These are phyloP conservation scores for Boletus sp. DNA, from an alignment of 768 basidiomycete genomes.

Conservation along the genomic window DNA sequence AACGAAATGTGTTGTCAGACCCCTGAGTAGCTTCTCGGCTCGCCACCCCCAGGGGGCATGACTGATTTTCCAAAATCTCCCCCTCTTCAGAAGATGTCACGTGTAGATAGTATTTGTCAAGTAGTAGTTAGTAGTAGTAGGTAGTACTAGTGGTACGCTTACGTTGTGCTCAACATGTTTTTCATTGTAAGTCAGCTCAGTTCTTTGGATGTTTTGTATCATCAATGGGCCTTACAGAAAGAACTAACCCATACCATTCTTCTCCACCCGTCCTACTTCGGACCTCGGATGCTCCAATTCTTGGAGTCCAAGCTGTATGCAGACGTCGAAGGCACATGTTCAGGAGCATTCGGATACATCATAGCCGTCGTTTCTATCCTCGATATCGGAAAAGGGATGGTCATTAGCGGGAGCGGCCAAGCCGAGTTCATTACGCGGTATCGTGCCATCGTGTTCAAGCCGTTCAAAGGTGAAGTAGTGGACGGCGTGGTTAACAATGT, in stretches of 20 bases:
- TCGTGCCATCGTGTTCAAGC: constrained; percentile 97
- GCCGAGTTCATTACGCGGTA: constrained; percentile 95
- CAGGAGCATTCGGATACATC: constrained; percentile 92
- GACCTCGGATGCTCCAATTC: constrained; percentile 91
- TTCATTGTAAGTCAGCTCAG: constrained; percentile 57
- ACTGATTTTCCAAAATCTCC: too few species aligned
- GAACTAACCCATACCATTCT: constrained; percentile 95
- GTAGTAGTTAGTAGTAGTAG: too few species aligned
- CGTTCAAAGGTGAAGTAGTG: constrained; percentile 99
- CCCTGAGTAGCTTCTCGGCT: too few species aligned
- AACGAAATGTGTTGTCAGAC: too few species aligned
- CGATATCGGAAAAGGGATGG: constrained; percentile 91
- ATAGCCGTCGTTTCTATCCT: constrained; percentile 89
- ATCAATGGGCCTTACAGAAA: constrained; percentile 54
- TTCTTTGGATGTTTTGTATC: not conserved
- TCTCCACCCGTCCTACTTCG: constrained; percentile 97
- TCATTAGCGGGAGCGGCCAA: constrained; percentile 87
- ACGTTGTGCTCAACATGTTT: constrained; percentile 46
- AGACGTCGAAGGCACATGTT: constrained; percentile 97
- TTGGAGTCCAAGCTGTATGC: constrained; percentile 91
- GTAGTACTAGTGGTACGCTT: too few species aligned
- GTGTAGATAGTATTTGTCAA: too few species aligned
- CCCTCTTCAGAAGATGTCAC: too few species aligned
- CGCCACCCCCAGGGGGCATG: too few species aligned
- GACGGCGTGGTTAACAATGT: constrained; percentile 96